A percentile compares a stretch with the other conserved stretches of the same genome.
Conservation (phyloP, 805 yeast genomes). For the Nakazawaea populi region DNA sequence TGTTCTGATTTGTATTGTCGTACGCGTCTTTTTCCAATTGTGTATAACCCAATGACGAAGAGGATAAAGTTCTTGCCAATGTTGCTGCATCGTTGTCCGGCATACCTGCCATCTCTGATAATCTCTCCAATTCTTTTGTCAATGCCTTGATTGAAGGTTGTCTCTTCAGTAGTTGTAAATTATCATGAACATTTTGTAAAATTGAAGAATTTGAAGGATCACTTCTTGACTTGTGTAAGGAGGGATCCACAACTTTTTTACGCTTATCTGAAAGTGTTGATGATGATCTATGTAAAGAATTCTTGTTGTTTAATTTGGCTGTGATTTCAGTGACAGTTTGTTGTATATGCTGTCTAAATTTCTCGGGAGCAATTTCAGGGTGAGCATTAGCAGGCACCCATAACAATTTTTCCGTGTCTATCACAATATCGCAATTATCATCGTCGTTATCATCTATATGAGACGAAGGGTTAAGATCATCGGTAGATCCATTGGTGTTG, state of each 20-base stretch:
- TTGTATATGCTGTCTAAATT: slow-evolving; percentile 63
- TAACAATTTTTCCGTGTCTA: slow-evolving; percentile 44
- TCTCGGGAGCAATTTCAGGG: slow-evolving; percentile 93
- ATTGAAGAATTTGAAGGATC: background rate
- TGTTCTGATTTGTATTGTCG: slow-evolving; percentile 13
- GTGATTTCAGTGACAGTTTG: slow-evolving; percentile 46
- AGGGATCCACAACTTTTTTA: background rate
- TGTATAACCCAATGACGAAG: slow-evolving; percentile 58
- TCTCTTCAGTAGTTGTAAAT: slow-evolving; percentile 12
- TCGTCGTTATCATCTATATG: slow-evolving; percentile 11
- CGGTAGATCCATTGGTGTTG: background rate
- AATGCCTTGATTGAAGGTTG: slow-evolving; percentile 67
- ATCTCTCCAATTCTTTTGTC: slow-evolving; percentile 67
- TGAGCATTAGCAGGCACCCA: slow-evolving; percentile 98
- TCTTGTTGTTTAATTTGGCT: slow-evolving; percentile 27
- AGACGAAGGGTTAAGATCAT: slow-evolving; percentile 8
- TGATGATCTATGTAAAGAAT: slow-evolving; percentile 13
- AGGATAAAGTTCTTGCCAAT: slow-evolving; percentile 71
- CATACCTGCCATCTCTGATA: slow-evolving; percentile 73
- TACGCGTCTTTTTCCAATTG: slow-evolving; percentile 41
- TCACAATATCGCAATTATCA: slow-evolving; percentile 13
- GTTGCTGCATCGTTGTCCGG: slow-evolving; percentile 78
- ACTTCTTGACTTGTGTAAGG: slow-evolving; percentile 7
- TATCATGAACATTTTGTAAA: background rate
- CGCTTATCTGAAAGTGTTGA: slow-evolving; percentile 9